These are phyloP conservation scores for Gremmenia infestans DNA, from an alignment of 2,329 filamentous ascomycete species.

Conservation along the genomic window DNA sequence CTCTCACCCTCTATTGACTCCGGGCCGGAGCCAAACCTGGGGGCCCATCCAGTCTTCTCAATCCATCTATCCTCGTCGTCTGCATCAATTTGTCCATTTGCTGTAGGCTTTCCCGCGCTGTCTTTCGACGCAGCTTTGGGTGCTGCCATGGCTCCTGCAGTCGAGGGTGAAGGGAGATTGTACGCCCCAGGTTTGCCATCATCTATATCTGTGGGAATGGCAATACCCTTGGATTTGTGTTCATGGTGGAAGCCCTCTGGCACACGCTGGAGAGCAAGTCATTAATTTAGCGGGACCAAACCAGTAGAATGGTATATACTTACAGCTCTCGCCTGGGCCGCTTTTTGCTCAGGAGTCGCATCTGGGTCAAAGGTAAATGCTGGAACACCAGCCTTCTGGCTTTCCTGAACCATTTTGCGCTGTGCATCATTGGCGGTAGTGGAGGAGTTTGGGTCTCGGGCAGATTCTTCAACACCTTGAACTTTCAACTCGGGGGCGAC, in stretches of 20 bases:
- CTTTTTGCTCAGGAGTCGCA: conserved; percentile 79
- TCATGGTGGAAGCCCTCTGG: conserved; percentile 60
- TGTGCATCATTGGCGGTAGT: conserved; percentile 69
- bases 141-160: conserved; percentile 59
- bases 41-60: conserved; percentile 76
- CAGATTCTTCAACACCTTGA: conserved; percentile 73
- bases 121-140: conserved; percentile 37
- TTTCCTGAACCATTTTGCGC: conserved; percentile 69
- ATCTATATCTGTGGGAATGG: conserved; percentile 74
- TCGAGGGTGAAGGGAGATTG: conserved; percentile 71
- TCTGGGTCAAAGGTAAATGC: conserved; percentile 86
- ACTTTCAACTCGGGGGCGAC: conserved; percentile 65
- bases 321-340: conserved; percentile 71
- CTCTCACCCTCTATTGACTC: conserved; percentile 52
- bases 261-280: conserved; percentile 45
- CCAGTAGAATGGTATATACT: conserved; percentile 32
- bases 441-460: conserved; percentile 62
- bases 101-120: conserved; percentile 42
- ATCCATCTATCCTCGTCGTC: conserved; percentile 51
- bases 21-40: conserved; percentile 68
- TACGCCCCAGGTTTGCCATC: conserved; percentile 65
- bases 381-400: conserved; percentile 69
- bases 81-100: conserved; percentile 46
- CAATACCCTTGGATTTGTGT: conserved; percentile 58
- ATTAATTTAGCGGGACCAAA: not conserved